Base-by-base conservation (phyloP, 345 rosid species). In the Abelmoschus esculentus region DNA sequence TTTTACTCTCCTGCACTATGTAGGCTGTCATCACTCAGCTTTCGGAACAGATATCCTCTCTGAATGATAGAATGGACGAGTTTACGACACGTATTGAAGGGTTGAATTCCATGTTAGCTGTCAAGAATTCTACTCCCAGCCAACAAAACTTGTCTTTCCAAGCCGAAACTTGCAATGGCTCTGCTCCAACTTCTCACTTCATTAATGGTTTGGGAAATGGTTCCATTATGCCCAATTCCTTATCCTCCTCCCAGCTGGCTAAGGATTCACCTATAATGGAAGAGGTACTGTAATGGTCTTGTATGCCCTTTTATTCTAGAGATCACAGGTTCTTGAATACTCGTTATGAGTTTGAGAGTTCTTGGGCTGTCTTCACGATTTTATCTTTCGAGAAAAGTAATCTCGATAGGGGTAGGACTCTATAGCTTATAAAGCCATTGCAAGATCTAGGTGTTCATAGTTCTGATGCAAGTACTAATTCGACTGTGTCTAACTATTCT, bases 51-150 rank as follows among this genome's bases (percentile, higher is more conserved):
- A 96, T 96, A 68, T 86, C 96, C 46, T 78, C 90, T 0, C 87
- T 96, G 67, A 83, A 84, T 73, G 99, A 90, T 63, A 85, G 95
- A 79, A 90, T 96, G 92, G 98, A 92, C 46, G 99, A 92, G 78
- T 96, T 92, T 79, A 90, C 96, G 12, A 63, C 70, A 29, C 80
- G 75, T 6, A 83, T 92, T 6, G 98, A 96, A 77, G 98, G 90
- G 78, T 79, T 96, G 40, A 92, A 83, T 67, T 80, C 87, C 69
- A 87, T 85, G 83, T 74, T 92, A 53, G 72, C 79, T 29, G 47
- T 80, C 74, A 85, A 84, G 74, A 87, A 72, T 44, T 77, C 60
- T 80, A 70, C 90, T 59, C 66, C 80, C 29, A 89, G 90, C 72
- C 93, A 87, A 75, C 97, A 86, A 70, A 90, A 78, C 73, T 63